phyloP scores from a whole-genome alignment of 768 basidiomycete genomes.

The Termitomyces heimii region DNA sequence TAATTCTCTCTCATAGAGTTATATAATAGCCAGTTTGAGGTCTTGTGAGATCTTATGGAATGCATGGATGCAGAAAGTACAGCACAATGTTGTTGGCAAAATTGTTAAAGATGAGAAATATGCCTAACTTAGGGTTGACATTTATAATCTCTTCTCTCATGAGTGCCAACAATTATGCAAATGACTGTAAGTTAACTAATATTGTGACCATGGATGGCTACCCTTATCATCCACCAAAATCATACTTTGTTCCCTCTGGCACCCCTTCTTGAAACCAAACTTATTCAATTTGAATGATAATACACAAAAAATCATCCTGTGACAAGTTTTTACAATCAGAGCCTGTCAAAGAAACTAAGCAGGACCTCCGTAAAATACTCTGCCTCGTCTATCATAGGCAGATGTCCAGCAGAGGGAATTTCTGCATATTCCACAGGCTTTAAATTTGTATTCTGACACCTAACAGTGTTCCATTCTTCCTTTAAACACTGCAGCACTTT shows the following conservation, averaged over 20 bases:
- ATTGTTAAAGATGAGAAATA: not conserved
- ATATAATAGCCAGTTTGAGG: not conserved
- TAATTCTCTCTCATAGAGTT: not conserved
- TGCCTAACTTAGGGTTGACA: not conserved
- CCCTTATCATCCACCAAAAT: too few relatives aligned
- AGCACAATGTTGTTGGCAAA: not conserved
- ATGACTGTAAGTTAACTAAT: too few relatives aligned
- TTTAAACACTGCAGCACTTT: conserved; percentile 27
- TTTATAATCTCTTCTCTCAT: not conserved
- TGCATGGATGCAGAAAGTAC: not conserved
- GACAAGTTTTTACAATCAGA: not conserved
- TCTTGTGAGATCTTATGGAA: not conserved
- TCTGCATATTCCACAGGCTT: conserved; percentile 24
- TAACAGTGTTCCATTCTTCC: conserved; percentile 18
- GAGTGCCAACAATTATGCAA: too few relatives aligned
- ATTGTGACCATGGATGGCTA: too few relatives aligned
- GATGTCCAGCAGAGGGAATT: conserved; percentile 36
- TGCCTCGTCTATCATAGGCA: conserved; percentile 49
- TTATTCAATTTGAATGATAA: not conserved
- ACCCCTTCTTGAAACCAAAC: too few relatives aligned
- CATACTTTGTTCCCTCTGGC: too few relatives aligned
- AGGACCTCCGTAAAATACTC: conserved; percentile 32
- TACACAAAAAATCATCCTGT: not conserved
- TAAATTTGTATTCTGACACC: conserved; percentile 1
- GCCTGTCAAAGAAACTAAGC: conserved; percentile 21